Evolutionary conservation across 805 yeast species (phyloP), one percentile per base, ranked within the genome.

Genomic region (Starmera caribaea): DNA sequence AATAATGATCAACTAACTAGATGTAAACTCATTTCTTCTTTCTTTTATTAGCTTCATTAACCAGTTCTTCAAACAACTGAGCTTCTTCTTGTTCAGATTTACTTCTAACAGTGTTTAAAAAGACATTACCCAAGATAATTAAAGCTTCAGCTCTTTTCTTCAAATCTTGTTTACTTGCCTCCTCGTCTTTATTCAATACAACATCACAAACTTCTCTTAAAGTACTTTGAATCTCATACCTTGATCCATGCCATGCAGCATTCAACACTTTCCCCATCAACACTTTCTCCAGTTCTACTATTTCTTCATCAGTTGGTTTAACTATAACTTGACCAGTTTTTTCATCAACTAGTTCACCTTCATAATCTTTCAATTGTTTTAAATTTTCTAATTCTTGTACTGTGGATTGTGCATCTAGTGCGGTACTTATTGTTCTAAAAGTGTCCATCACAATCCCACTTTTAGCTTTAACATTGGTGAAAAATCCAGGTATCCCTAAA

Each of bases 211-310:
- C 92, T 11, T 69, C 74, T 47, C 85, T 73, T 39, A 81, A 67
- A 0, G 87, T 81, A 12, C 81, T 69, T 55, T 79, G 82, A 39
- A 84, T 83, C 57, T 84, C 94, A 54, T 77, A 82, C 52, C 74
- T 80, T 11, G 89, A 78, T 0, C 90, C 87, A 11, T 77, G 76
- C 94, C 94, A 84, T 8, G 92, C 92, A 3, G 89, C 90, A 8
- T 84, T 81, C 30, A 84, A 62, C 15, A 83, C 84, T 57, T 83
- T 84, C 16, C 90, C 92, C 69, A 82, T 78, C 47, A 84, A 61
- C 28, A 79, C 67, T 55, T 81, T 79, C 53, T 83, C 90, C 66
- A 79, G 71, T 44, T 79, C 81, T 3, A 85, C 86, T 17, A 78
- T 45, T 40, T 78, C 81, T 46, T 78, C 84, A 3, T 68, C 67